phyloP scores from a whole-genome alignment of 2,329 filamentous ascomycete genomes.

The Meredithiella fracta region DNA sequence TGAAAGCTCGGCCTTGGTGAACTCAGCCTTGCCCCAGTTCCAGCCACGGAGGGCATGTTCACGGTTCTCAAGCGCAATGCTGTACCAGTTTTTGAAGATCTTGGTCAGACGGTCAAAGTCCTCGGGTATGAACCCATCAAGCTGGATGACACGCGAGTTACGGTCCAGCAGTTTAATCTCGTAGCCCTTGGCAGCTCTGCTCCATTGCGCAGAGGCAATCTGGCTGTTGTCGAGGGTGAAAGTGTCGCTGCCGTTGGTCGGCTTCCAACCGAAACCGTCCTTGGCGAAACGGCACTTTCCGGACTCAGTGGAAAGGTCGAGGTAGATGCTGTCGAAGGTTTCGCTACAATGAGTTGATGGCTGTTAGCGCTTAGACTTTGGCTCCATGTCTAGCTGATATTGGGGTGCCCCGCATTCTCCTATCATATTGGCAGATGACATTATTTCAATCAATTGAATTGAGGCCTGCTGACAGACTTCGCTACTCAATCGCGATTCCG shows the following conservation, averaged over 20 bases:
- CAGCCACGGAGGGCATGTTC: slow-evolving; percentile 91
- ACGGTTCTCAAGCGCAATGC: slow-evolving; percentile 75
- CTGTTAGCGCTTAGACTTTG: not conserved
- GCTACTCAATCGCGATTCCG: too few species aligned
- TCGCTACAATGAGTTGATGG: slow-evolving; percentile 35
- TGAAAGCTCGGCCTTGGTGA: slow-evolving; percentile 81
- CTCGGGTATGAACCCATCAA: slow-evolving; percentile 90
- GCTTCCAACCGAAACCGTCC: slow-evolving; percentile 90
- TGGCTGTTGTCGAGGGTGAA: slow-evolving; percentile 84
- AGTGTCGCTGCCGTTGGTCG: slow-evolving; percentile 68
- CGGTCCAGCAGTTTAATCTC: slow-evolving; percentile 84
- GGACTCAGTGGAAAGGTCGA: slow-evolving; percentile 82
- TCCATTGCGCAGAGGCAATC: slow-evolving; percentile 84
- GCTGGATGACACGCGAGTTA: slow-evolving; percentile 70
- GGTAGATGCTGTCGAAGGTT: slow-evolving; percentile 93
- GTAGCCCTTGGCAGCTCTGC: slow-evolving; percentile 76
- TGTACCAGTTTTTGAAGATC: slow-evolving; percentile 97
- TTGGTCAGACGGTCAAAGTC: slow-evolving; percentile 83
- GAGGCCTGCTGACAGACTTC: too few species aligned
- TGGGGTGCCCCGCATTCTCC: too few species aligned
- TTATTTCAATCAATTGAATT: too few species aligned
- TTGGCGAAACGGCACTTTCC: slow-evolving; percentile 93
- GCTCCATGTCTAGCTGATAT: not conserved
- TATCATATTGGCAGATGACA: too few species aligned
- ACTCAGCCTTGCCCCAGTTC: slow-evolving; percentile 99